These are phyloP conservation scores for Mortierella sp. DNA, from an alignment of 371 early-diverging fungal genomes.

Conservation along the genomic window DNA sequence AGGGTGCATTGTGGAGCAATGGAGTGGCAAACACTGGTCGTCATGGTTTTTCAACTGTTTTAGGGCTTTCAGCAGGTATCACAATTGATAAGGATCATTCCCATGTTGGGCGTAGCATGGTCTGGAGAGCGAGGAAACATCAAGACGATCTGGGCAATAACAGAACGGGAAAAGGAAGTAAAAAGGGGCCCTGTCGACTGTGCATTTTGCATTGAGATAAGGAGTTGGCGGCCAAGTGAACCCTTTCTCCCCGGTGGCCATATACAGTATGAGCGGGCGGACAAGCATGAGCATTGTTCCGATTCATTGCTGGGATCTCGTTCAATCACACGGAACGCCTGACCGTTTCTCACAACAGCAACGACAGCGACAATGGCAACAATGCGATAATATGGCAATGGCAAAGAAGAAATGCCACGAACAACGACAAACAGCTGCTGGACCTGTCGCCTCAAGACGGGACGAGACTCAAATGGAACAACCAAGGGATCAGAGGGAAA, in stretches of 20 bases:
- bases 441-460: not conserved
- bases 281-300: not conserved
- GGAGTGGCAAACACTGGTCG: not conserved
- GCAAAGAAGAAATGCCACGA: not conserved
- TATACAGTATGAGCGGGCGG: not conserved
- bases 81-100: conserved; percentile 5
- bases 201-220: conserved; percentile 15
- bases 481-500: not conserved
- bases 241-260: not conserved
- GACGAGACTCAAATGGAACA: not conserved
- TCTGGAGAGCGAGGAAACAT: not conserved
- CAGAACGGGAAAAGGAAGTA: not conserved
- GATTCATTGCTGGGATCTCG: not conserved
- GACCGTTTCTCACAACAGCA: not conserved
- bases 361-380: not conserved
- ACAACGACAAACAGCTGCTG: not conserved
- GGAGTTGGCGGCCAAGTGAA: not conserved
- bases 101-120: conserved; percentile 19
- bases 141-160: conserved; percentile 13
- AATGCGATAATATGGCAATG: not conserved
- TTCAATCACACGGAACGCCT: not conserved
- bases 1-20: not conserved
- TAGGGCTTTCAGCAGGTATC: not conserved
- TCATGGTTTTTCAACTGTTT: not conserved
- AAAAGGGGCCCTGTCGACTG: conserved; percentile 7